Evolutionary conservation across 129 eudicot species (phyloP), one percentile per base, ranked within the genome.

Genomic region (Centrapalus pauciflorus): DNA sequence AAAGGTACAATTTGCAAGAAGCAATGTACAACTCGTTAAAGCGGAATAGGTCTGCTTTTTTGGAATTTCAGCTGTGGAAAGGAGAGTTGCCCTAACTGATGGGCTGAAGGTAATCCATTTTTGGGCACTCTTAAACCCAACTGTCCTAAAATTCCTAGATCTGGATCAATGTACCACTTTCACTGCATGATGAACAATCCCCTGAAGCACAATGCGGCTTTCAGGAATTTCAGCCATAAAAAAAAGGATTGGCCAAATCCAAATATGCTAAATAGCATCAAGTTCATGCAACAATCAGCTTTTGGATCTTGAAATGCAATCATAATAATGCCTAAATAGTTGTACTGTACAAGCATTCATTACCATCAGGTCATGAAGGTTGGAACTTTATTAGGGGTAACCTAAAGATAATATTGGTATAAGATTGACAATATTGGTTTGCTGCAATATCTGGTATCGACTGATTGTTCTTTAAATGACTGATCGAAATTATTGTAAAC

Each of bases 291-390:
- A 28, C 13, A 70, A 24, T 28, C 34, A 41, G 49, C 55, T 2
- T 43, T 29, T 70, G 52, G 67, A 43, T 41, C 75, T 61, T 61
- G 69, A 61, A 46, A 48, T 61, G 16, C 70, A 61, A 61, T 61
- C 70, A 67, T 11, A 33, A 9, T 4, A 45, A 65, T 65, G 17
- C 59, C 46, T 27, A 61, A 19, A 32, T 52, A 61, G 69, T 61
- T 35, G 63, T 57, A 70, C 26, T 5, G 14, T 61, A 4, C 77
- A 61, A 48, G 63, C 40, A 72, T 61, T 49, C 24, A 43, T 57
- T 70, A 37, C 55, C 56, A 30, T 56, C 49, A 8, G 30, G 30
- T 40, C 57, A 48, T 16, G 54, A 48, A 48, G 25, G n/a, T 48
- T 17, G 70, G 37, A 28, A 28, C 58, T 28, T 65, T 21, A 65